phyloP scores from a whole-genome alignment of 768 basidiomycete species.

The Plicaturopsis crispa region DNA sequence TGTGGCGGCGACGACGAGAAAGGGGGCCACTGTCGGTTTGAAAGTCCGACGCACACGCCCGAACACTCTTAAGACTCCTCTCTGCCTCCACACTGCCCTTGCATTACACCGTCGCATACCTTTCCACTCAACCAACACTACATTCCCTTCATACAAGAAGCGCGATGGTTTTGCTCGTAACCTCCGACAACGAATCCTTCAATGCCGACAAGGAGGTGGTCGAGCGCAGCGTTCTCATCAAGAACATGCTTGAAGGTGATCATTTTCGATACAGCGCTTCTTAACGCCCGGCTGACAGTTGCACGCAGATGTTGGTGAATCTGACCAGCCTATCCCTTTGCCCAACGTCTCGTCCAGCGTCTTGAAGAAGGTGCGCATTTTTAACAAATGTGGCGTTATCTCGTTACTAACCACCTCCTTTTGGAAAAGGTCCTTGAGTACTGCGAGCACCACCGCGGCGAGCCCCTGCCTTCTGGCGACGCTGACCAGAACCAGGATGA shows the following conservation, averaged over 20 bases:
- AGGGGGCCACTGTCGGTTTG: too few relatives aligned
- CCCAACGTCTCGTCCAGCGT: conserved; percentile 93
- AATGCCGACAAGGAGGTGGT: conserved; percentile 90
- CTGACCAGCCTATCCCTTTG: conserved; percentile 88
- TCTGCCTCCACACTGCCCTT: too few relatives aligned
- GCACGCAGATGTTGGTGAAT: conserved; percentile 81
- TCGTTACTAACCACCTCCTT: conserved; percentile 1
- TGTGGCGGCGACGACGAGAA: too few relatives aligned
- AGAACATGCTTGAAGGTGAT: conserved; percentile 98
- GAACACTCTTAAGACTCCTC: too few relatives aligned
- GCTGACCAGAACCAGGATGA: conserved; percentile 82
- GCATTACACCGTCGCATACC: too few relatives aligned
- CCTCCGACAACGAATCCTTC: conserved; percentile 95
- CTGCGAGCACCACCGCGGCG: conserved; percentile 97
- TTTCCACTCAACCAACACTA: too few relatives aligned
- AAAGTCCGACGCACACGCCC: too few relatives aligned
- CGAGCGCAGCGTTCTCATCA: conserved; percentile 93
- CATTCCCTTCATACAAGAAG: too few relatives aligned
- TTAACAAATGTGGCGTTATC: conserved; percentile 1
- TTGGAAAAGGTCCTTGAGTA: conserved; percentile 88
- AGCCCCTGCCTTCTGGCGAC: conserved; percentile 87
- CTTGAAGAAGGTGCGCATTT: conserved; percentile 69
- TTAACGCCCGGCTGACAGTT: conserved; percentile 8
- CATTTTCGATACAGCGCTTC: conserved; percentile 6
- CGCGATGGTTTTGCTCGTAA: conserved; percentile 80